A percentile compares a stretch with the other conserved stretches of the same genome.
Evolutionary conservation across 345 rosid species (phyloP).

Genomic region (Dipteronia dyeriana): DNA sequence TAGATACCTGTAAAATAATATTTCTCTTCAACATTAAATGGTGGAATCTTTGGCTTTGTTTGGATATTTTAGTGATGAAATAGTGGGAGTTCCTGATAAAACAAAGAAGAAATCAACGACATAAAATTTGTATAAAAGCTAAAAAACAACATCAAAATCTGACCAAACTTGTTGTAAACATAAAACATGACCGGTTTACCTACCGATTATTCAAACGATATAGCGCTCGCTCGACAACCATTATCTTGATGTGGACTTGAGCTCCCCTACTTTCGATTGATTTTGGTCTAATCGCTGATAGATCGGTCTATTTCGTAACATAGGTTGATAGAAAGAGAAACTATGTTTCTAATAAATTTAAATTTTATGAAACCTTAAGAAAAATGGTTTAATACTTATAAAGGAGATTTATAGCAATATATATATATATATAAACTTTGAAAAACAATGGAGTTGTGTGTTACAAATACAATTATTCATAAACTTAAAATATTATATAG

Average conservation of each 20-base stretch:
- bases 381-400: no score
- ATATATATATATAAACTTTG: no score
- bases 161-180: neutral
- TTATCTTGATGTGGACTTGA: neutral
- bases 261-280: neutral
- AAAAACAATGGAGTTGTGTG: no score
- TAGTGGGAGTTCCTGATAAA: neutral
- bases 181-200: constrained; percentile 13
- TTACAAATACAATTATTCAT: no score
- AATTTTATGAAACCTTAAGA: no score
- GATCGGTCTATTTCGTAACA: no score
- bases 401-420: no score
- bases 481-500: no score
- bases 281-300: no score
- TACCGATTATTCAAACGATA: constrained; percentile 16
- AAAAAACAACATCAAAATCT: neutral
- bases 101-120: neutral
- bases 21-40: no score
- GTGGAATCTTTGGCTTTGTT: neutral
- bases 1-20: neutral
- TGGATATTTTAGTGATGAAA: neutral
- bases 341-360: no score
- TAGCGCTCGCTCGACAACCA: neutral
- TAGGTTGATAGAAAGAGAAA: no score
- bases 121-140: neutral